A percentile compares a stretch with the other conserved stretches of the same genome.
Evolutionary conservation across 225 moss, liverwort and hornwort genomes (phyloP).

Genomic region (Sphagnum tenellum): DNA sequence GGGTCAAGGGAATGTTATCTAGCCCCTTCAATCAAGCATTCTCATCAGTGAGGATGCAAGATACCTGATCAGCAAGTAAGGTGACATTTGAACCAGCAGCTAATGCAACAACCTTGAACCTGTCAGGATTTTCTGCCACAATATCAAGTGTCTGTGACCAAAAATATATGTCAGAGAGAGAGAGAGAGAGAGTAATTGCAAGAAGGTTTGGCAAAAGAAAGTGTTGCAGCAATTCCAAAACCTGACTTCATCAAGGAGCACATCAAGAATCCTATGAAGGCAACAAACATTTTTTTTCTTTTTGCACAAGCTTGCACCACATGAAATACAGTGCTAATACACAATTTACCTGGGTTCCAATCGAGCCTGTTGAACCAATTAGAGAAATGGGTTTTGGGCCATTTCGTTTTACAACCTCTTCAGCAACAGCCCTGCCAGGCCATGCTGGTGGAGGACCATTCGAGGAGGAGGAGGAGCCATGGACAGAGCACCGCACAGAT

Average conservation of each 20-base stretch:
- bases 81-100: slow-evolving; percentile 87
- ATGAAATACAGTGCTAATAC: too few relatives aligned
- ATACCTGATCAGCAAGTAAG: slow-evolving; percentile 88
- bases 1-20: too few relatives aligned
- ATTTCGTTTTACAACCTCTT: slow-evolving; percentile 34
- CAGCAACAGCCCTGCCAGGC: slow-evolving; percentile 77
- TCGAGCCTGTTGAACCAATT: slow-evolving; percentile 92
- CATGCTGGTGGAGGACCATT: slow-evolving; percentile 62
- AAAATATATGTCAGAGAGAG: too few relatives aligned
- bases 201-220: too few relatives aligned
- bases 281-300: too few relatives aligned
- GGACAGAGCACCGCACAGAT: slow-evolving; percentile 46
- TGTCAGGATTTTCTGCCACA: slow-evolving; percentile 73
- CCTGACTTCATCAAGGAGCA: too few relatives aligned
- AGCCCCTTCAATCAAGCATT: too few relatives aligned
- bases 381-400: slow-evolving; percentile 88
- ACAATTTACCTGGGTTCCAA: slow-evolving; percentile 78
- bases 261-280: too few relatives aligned
- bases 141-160: slow-evolving; percentile 64
- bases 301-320: too few relatives aligned
- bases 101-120: slow-evolving; percentile 83
- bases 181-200: too few relatives aligned
- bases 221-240: too few relatives aligned
- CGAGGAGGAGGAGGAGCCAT: slow-evolving; percentile 3
- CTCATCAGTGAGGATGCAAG: neutral